These are phyloP conservation scores for Nemania bipapillata DNA, from an alignment of 2,329 filamentous ascomycete species.

Conservation along the genomic window DNA sequence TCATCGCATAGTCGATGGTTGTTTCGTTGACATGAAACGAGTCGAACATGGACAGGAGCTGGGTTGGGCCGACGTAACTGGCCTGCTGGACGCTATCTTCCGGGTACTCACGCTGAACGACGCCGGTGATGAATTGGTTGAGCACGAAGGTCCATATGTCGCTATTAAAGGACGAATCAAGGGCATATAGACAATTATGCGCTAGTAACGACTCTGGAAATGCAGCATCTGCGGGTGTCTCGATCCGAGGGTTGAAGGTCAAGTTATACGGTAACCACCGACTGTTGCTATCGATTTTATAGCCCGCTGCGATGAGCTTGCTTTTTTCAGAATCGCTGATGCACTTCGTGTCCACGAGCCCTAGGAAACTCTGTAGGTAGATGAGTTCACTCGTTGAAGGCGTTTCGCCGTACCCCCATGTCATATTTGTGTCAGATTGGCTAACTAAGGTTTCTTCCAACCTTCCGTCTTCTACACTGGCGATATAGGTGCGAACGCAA, in stretches of 20 bases:
- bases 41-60: conserved; percentile 21
- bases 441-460: neutral
- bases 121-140: conserved; percentile 14
- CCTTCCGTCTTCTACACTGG: conserved; percentile 9
- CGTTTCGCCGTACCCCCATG: conserved; percentile 18
- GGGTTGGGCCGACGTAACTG: conserved; percentile 5
- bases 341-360: conserved; percentile 7
- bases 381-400: neutral
- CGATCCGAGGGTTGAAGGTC: conserved; percentile 6
- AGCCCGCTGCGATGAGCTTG: conserved; percentile 11
- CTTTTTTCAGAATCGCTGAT: neutral
- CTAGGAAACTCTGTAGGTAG: conserved; percentile 1
- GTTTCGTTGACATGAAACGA: conserved; percentile 1
- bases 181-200: conserved; percentile 10
- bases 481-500: conserved; percentile 19
- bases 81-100: neutral
- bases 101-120: conserved; percentile 10
- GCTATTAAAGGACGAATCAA: neutral
- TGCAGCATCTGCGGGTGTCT: neutral
- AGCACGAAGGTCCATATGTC: conserved; percentile 19
- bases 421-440: conserved; percentile 16
- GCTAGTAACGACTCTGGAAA: conserved; percentile 18
- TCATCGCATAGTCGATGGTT: neutral
- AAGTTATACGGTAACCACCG: conserved; percentile 23
- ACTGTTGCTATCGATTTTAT: neutral